Percentiles rank a stretch among this genome's conserved stretches.
Evolutionary conservation across 2,329 filamentous ascomycete species (phyloP).

Genomic region (Exophiala xenobiotica): DNA sequence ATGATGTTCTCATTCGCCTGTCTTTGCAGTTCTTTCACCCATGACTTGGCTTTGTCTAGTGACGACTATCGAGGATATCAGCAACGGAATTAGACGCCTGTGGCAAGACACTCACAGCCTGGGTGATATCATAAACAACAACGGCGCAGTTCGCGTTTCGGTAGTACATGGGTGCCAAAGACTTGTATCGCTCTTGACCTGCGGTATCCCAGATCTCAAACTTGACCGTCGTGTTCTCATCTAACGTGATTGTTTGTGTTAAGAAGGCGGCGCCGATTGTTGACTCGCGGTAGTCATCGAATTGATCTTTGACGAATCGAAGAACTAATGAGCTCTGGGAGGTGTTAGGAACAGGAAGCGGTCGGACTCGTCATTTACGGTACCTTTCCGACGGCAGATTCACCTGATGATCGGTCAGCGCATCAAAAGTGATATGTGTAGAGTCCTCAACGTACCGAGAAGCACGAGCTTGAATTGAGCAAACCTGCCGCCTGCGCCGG

Average conservation of each 20-base stretch:
- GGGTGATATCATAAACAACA: constrained; percentile 98
- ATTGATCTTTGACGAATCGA: constrained; percentile 99
- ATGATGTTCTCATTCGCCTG: constrained; percentile 99
- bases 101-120: constrained; percentile 69
- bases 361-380: constrained; percentile 11
- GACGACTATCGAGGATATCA: constrained; percentile 64
- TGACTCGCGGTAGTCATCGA: constrained; percentile 96
- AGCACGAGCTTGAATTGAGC: constrained; percentile 99
- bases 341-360: constrained; percentile 14
- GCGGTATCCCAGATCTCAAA: constrained; percentile 99
- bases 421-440: background rate
- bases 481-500: constrained; percentile 68
- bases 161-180: constrained; percentile 98
- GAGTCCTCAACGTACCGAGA: constrained; percentile 65
- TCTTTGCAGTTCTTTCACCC: constrained; percentile 98
- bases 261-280: constrained; percentile 98
- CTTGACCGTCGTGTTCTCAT: constrained; percentile 97
- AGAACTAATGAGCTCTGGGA: constrained; percentile 90
- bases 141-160: constrained; percentile 98
- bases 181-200: constrained; percentile 98
- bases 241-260: constrained; percentile 96
- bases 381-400: constrained; percentile 98
- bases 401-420: constrained; percentile 63
- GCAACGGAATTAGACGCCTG: constrained; percentile 3
- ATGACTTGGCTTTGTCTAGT: constrained; percentile 97